Percentiles rank a stretch among this genome's conserved stretches.
These are phyloP conservation scores for Stromatinia cepivora DNA, from an alignment of 2,329 filamentous ascomycete genomes.

Conservation along the genomic window DNA sequence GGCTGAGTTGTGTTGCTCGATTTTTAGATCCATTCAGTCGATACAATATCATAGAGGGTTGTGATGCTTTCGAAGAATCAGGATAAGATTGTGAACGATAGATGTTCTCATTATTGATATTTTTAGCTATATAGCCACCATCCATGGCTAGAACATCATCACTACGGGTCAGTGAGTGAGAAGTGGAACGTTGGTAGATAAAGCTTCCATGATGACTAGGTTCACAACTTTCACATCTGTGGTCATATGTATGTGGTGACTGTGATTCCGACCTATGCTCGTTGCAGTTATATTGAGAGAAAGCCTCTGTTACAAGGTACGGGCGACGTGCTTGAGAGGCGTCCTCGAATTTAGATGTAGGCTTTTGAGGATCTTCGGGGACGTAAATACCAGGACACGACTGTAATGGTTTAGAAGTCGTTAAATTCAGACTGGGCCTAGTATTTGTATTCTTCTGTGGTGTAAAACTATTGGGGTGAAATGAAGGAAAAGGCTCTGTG, in stretches of 20 bases:
- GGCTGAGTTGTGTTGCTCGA: not conserved
- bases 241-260: not conserved
- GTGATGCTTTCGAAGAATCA: not conserved
- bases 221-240: not conserved
- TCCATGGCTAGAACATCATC: slow-evolving; percentile 30
- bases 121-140: slow-evolving; percentile 32
- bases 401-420: not conserved
- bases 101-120: slow-evolving; percentile 13
- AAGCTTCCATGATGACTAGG: slow-evolving; percentile 27
- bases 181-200: slow-evolving; percentile 33
- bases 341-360: not conserved
- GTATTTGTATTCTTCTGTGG: not conserved
- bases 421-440: not conserved
- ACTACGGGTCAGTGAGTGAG: slow-evolving; percentile 27
- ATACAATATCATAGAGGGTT: not conserved
- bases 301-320: not conserved
- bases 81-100: slow-evolving; percentile 5
- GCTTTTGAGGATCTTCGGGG: not conserved
- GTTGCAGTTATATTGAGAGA: not conserved
- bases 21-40: not conserved
- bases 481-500: not conserved
- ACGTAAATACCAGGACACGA: not conserved
- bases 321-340: not conserved
- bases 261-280: not conserved
- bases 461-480: not conserved